Percentiles rank a stretch among this genome's conserved stretches.
phyloP scores from a whole-genome alignment of 345 rosid species.

The Populus ilicifolia region DNA sequence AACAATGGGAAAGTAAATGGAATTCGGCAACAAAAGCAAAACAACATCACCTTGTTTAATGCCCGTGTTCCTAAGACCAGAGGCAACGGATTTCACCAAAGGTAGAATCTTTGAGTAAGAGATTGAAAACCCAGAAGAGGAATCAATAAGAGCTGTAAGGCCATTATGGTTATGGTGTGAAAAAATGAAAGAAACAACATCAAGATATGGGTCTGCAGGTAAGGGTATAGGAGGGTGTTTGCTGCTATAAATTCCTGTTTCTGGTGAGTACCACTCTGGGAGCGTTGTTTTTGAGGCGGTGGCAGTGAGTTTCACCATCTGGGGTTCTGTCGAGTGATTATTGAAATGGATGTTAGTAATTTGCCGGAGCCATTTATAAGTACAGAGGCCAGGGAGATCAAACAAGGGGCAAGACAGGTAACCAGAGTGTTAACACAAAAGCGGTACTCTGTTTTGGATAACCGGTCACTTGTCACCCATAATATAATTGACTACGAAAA shows the following conservation, averaged over 20 bases:
- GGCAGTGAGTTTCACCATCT: not conserved
- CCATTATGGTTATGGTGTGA: conserved; percentile 41
- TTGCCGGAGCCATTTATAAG: not conserved
- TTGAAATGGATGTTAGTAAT: not conserved
- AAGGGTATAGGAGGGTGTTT: conserved; percentile 41
- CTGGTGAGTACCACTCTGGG: conserved; percentile 41
- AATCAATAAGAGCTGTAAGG: conserved; percentile 51
- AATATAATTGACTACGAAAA: too few species aligned
- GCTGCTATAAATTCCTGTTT: conserved; percentile 63
- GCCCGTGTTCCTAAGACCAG: conserved; percentile 50
- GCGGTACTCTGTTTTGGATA: too few species aligned
- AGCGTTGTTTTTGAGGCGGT: too few species aligned
- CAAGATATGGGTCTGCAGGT: conserved; percentile 52
- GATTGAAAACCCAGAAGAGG: conserved; percentile 54
- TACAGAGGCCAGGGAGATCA: too few species aligned
- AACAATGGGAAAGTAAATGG: conserved; percentile 54
- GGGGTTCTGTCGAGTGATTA: not conserved
- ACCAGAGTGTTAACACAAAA: too few species aligned
- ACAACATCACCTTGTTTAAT: conserved; percentile 63
- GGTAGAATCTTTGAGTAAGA: conserved; percentile 44
- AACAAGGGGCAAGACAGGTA: too few species aligned
- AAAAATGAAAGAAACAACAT: conserved; percentile 60
- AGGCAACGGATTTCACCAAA: conserved; percentile 52
- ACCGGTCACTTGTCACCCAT: too few species aligned
- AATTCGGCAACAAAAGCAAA: conserved; percentile 63